Evolutionary conservation across 768 basidiomycete species (phyloP).

Genomic region (Psilocybe cyanescens): DNA sequence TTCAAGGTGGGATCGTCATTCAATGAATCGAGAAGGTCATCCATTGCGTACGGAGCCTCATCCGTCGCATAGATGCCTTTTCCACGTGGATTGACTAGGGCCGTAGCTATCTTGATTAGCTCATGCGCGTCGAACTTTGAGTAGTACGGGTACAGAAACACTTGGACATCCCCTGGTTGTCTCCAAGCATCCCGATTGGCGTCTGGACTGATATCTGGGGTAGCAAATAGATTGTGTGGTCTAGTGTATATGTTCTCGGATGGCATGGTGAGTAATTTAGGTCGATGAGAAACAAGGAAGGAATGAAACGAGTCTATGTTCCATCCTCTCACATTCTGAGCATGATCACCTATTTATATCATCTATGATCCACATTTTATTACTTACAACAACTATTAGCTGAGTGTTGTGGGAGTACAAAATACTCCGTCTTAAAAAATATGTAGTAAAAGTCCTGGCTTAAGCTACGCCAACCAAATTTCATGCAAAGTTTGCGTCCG

Average conservation of each 20-base stretch:
- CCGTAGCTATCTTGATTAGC: slow-evolving; percentile 46
- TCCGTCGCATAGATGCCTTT: slow-evolving; percentile 61
- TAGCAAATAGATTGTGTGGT: slow-evolving; percentile 33
- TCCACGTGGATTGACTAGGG: slow-evolving; percentile 49
- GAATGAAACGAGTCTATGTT: slow-evolving; percentile 7
- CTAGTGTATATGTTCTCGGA: slow-evolving; percentile 21
- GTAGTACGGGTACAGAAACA: slow-evolving; percentile 44
- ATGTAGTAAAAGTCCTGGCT: no score
- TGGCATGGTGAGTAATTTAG: slow-evolving; percentile 16
- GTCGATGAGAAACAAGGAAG: slow-evolving; percentile 3
- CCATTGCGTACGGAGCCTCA: slow-evolving; percentile 49
- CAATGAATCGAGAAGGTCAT: slow-evolving; percentile 37
- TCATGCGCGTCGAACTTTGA: slow-evolving; percentile 42
- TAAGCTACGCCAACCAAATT: no score
- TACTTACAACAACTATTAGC: no score
- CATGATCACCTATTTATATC: slow-evolving; percentile 6
- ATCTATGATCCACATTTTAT: background rate
- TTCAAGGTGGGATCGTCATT: slow-evolving; percentile 26
- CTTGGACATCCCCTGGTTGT: slow-evolving; percentile 21
- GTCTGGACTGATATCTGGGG: slow-evolving; percentile 28
- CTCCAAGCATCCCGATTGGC: slow-evolving; percentile 18
- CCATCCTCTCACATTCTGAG: slow-evolving; percentile 3
- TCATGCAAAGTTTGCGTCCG: no score
- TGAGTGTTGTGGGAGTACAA: no score
- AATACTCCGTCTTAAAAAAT: no score